A percentile compares a stretch with the other conserved stretches of the same genome.
phyloP scores from a whole-genome alignment of 768 basidiomycete species.

The Termitomyces sp. region DNA sequence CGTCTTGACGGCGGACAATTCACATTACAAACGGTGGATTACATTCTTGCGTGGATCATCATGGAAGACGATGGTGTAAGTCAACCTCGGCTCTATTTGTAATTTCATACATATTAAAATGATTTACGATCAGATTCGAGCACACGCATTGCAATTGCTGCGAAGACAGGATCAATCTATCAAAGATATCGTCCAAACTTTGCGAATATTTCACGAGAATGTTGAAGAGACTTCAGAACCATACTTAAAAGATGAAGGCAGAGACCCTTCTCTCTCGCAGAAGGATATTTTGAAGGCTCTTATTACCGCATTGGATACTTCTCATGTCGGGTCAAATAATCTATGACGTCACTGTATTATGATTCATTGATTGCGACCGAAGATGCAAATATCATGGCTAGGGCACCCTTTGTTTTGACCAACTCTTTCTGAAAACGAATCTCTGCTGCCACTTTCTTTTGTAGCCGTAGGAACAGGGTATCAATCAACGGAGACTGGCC shows the following conservation, averaged over 20 bases:
- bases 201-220: slow-evolving; percentile 70
- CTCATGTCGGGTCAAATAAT: slow-evolving; percentile 9
- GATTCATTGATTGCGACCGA: slow-evolving; percentile 22
- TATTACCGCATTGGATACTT: slow-evolving; percentile 49
- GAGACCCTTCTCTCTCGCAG: slow-evolving; percentile 43
- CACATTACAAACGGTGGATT: slow-evolving; percentile 87
- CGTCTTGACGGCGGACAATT: slow-evolving; percentile 84
- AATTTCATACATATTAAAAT: neutral
- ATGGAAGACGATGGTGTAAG: slow-evolving; percentile 99
- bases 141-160: slow-evolving; percentile 73
- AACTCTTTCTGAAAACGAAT: slow-evolving; percentile 86
- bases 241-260: slow-evolving; percentile 20
- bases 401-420: slow-evolving; percentile 73
- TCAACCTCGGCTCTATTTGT: slow-evolving; percentile 1
- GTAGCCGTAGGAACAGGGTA: slow-evolving; percentile 72
- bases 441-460: slow-evolving; percentile 81
- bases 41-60: slow-evolving; percentile 88
- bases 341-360: slow-evolving; percentile 1
- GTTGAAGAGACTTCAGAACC: slow-evolving; percentile 48
- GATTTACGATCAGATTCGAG: slow-evolving; percentile 52
- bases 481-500: slow-evolving; percentile 94
- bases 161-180: slow-evolving; percentile 66
- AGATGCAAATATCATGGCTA: slow-evolving; percentile 85
- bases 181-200: slow-evolving; percentile 61
- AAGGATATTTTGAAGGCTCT: slow-evolving; percentile 66